Evolutionary conservation across 306 rosid genomes (phyloP), one percentile per base, ranked within the genome.

Genomic region (Glycyrrhiza uralensis): DNA sequence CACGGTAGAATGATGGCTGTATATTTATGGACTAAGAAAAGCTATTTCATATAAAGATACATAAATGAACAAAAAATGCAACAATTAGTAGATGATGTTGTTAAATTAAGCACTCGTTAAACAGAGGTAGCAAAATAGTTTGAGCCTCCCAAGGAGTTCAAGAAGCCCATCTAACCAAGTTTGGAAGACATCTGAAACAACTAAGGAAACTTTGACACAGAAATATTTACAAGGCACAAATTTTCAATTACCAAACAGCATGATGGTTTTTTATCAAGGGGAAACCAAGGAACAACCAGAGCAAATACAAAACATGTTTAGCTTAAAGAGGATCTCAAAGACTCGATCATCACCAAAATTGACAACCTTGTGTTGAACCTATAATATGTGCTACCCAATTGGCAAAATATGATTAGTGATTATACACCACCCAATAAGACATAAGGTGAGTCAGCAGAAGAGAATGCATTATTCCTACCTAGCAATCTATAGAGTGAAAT

Each of bases 391-490:
- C 36, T 39, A 7, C 12, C 28, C 4, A 47, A 10, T 61, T 9
- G 63, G 18, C 13, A 38, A 30, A 58, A 62, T 52, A 24, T 55
- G 50, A 44, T 62, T 41, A 19, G 67, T 18, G 29, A 59, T 4
- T 60, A 62, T 29, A 41, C 55, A 24, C 72, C 56, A 59, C 71
- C 41, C 7, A 70, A 28, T 7, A 45, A 67, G 26, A 46, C 56
- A 77, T 22, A n/a, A n/a, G n/a, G n/a, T n/a, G 66, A 62, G 28
- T 44, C 15, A 71, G 36, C 26, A 42, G 26, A 63, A 63, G 35
- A 76, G 11, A 56, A 55, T 28, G 33, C 6, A 77, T 42, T 41
- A 56, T 17, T 26, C 65, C 66, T 46, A 73, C 22, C 30, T 39
- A 39, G 44, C n/a, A 66, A 33, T 46, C 41, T 66, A 52, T 7